These are phyloP conservation scores for Colletotrichum sojae DNA, from an alignment of 2,329 filamentous ascomycete species.

Conservation along the genomic window DNA sequence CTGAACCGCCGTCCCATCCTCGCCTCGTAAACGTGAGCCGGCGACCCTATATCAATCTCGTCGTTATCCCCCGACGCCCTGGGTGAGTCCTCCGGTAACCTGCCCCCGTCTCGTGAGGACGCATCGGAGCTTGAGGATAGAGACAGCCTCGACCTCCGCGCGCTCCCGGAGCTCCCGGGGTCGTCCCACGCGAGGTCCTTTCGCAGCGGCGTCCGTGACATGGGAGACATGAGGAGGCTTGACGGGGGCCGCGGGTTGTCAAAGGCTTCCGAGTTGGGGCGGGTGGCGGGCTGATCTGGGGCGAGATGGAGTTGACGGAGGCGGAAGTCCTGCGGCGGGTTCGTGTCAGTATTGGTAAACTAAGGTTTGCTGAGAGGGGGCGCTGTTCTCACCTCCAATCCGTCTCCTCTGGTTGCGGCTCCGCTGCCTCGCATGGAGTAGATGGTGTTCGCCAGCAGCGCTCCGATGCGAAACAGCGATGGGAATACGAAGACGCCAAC, in stretches of 20 bases:
- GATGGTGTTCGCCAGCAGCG: background rate
- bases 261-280: background rate
- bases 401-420: background rate
- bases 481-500: constrained; percentile 2
- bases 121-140: background rate
- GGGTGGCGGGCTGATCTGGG: background rate
- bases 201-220: background rate
- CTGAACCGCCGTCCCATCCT: constrained; percentile 9
- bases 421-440: background rate
- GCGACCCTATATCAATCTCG: background rate
- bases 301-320: background rate
- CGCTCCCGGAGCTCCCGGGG: background rate
- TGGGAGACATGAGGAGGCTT: background rate
- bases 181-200: background rate
- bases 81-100: background rate
- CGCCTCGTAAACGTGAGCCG: background rate
- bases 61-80: background rate
- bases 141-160: background rate
- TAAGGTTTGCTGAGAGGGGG: background rate
- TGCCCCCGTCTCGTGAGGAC: background rate
- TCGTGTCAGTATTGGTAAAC: background rate
- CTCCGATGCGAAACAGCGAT: background rate
- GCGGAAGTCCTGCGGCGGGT: background rate
- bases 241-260: background rate
- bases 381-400: background rate